These are phyloP conservation scores for Metschnikowia lachancei DNA, from an alignment of 805 yeast genomes.

Conservation along the genomic window DNA sequence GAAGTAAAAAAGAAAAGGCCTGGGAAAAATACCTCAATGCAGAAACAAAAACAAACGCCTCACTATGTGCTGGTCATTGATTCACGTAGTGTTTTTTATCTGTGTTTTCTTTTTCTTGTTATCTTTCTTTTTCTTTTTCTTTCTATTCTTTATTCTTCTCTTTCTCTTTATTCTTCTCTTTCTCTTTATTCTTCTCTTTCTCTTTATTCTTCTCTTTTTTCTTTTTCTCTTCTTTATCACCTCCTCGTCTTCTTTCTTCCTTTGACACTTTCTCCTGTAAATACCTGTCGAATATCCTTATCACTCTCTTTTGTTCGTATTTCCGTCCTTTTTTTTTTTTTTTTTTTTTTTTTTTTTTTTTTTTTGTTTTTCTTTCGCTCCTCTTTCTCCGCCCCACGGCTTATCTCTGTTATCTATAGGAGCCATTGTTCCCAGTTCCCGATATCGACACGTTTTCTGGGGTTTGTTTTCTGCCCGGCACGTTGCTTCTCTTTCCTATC, in stretches of 20 bases:
- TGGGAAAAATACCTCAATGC: no score
- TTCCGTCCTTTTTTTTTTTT: background rate
- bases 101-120: no score
- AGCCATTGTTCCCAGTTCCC: background rate
- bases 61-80: no score
- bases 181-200: background rate
- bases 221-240: no score
- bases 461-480: background rate
- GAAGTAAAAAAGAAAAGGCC: no score
- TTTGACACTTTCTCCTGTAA: no score
- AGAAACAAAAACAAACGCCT: no score
- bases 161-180: background rate
- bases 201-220: background rate
- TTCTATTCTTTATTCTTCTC: background rate
- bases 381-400: conserved; percentile 8
- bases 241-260: no score
- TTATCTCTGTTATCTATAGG: conserved; percentile 10
- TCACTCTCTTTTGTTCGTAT: no score
- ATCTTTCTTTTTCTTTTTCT: background rate
- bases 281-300: no score
- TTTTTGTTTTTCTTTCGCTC: background rate
- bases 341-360: background rate
- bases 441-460: background rate
- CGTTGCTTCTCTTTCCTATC: background rate
- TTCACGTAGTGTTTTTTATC: no score